Percentiles rank a stretch among this genome's conserved stretches.
phyloP scores from a whole-genome alignment of 176 grass and related monocot genomes.

The Calamus simplicifolius region DNA sequence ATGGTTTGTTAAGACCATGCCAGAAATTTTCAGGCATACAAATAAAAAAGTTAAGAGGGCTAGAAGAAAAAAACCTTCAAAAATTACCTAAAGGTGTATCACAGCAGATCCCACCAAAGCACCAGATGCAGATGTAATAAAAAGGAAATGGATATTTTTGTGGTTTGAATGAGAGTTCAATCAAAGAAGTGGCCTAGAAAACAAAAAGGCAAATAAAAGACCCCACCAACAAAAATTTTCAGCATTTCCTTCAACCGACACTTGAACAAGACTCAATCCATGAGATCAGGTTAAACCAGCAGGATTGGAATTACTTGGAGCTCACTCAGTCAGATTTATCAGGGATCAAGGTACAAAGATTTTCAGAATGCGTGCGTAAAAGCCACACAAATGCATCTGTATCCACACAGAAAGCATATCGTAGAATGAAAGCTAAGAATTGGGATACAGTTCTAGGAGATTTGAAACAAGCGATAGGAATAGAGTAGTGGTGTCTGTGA shows the following conservation, averaged over 20 bases:
- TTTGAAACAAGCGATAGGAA: slow-evolving; percentile 15
- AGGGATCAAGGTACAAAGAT: neutral
- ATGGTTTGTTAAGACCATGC: neutral
- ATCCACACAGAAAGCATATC: neutral
- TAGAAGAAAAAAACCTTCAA: slow-evolving; percentile 21
- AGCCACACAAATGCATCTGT: neutral
- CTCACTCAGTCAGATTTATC: neutral
- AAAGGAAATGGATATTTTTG: too few species aligned
- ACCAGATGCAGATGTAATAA: too few species aligned
- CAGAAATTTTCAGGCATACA: neutral
- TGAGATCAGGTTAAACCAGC: neutral
- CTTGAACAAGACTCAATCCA: too few species aligned
- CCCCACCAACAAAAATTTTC: too few species aligned
- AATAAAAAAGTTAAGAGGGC: slow-evolving; percentile 1
- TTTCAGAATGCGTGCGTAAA: neutral
- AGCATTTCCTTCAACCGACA: too few species aligned
- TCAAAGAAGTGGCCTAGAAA: too few species aligned
- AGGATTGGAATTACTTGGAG: neutral
- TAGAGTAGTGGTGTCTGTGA: slow-evolving; percentile 36
- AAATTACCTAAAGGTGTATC: slow-evolving; percentile 42
- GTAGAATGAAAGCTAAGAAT: slow-evolving; percentile 15
- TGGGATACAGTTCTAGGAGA: too few species aligned
- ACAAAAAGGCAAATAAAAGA: too few species aligned
- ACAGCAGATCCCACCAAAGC: neutral
- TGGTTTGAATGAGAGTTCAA: too few species aligned